Evolutionary conservation across 169 alveolate species (phyloP), one percentile per base, ranked within the genome.

Genomic region (Babesia bovis): DNA sequence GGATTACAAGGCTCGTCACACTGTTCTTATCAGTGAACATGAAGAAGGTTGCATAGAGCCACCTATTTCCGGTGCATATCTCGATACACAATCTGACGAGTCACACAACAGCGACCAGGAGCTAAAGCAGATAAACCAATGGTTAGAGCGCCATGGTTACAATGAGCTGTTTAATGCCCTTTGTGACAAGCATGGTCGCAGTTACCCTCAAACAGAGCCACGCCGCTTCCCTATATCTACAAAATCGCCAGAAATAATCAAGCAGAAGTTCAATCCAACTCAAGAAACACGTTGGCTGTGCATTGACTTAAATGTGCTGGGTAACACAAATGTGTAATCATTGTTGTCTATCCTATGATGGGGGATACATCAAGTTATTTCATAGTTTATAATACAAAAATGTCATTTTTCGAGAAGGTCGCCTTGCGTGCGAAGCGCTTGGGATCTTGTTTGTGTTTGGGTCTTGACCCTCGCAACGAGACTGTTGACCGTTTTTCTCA

Each of bases 391-490:
- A 9, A 41, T 12, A 6, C 42, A 36, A 38, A n/a, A n/a, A 81
- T 81, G 88, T 35, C 71, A 2, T 81, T 81, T 42, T 63, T 81
- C 35, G 73, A 36, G 19, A 81, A 61, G 66, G 57, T 51, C 53
- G 72, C 40, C 3, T 52, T 38, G 19, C 44, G 88, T 4, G 65
- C 71, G 19, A 25, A 41, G 32, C 30, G 38, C 41, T 42, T 51
- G 40, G 67, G 65, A 49, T 57, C 90, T 9, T 69, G 83, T 33
- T 66, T 88, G 50, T 88, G 93, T 71, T 61, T 88, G 66, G 93
- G 93, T 4, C 44, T 88, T 40, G 93, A 88, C 72, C 93, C 93
- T 10, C 84, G 87, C 65, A 87, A 68, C 53, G 81, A 68, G 41
- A 84, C 72, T 57, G 79, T 88, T 36, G 85, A 73, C 21, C 56